Percentiles rank a stretch among this genome's conserved stretches.
Evolutionary conservation across 2,329 filamentous ascomycete genomes (phyloP).

Genomic region (Ophiostoma sp.): DNA sequence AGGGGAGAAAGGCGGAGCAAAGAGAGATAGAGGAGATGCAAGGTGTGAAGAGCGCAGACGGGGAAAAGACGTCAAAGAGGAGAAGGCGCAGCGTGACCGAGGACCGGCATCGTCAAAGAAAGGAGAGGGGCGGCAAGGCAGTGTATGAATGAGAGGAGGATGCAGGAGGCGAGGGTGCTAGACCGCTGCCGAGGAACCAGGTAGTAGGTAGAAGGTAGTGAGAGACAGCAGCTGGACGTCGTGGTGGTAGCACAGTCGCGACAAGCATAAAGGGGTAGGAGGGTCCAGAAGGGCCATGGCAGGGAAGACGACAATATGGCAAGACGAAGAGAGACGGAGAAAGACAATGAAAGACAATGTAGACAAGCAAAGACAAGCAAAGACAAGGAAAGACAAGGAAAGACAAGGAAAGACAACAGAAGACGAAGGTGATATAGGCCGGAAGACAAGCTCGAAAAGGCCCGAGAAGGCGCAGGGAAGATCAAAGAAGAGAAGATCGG

Average conservation of each 20-base stretch:
- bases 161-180: too few relatives aligned
- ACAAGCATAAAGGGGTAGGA: conserved; percentile 11
- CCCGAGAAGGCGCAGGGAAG: neutral
- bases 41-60: neutral
- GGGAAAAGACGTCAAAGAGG: neutral
- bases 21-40: neutral
- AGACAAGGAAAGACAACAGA: neutral
- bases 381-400: neutral
- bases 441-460: too few relatives aligned
- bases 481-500: conserved; percentile 11
- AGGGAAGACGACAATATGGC: neutral
- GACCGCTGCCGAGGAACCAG: too few relatives aligned
- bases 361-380: neutral
- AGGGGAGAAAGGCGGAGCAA: neutral
- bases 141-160: too few relatives aligned
- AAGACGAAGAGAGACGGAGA: neutral
- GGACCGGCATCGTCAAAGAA: neutral
- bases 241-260: conserved; percentile 9
- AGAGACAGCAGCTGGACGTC: neutral
- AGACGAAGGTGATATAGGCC: neutral
- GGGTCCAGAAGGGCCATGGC: neutral
- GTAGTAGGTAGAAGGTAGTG: neutral
- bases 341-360: neutral
- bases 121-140: neutral
- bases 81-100: neutral